Percentiles rank a stretch among this genome's conserved stretches.
Conservation (phyloP, 139 green algal species). For the Spirogloea muscicola region DNA sequence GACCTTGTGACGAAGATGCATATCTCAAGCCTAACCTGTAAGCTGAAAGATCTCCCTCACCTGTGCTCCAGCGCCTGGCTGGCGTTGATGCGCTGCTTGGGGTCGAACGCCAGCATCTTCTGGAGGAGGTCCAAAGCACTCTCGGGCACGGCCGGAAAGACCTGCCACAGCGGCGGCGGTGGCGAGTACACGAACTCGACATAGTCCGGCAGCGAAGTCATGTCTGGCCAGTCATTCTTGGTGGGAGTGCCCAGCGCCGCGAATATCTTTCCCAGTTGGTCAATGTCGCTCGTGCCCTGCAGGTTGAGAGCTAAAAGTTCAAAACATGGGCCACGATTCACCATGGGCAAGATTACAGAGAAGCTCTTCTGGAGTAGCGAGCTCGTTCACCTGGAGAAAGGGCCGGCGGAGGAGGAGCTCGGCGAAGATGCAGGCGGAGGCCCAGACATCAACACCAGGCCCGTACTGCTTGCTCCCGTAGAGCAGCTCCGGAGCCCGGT, state of each 20-base stretch:
- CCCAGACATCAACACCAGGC: conserved; percentile 53
- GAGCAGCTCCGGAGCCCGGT: conserved; percentile 55
- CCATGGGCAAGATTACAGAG: no score
- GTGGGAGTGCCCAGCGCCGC: neutral
- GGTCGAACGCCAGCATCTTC: neutral
- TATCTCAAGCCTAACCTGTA: no score
- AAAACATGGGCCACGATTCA: no score
- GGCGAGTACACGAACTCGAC: neutral
- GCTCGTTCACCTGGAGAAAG: conserved; percentile 41
- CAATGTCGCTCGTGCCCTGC: neutral
- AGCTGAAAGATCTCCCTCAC: no score
- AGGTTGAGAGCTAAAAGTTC: no score
- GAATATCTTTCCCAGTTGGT: neutral
- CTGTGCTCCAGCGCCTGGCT: neutral
- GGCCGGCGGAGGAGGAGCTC: conserved; percentile 46
- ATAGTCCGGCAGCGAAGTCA: neutral
- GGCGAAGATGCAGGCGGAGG: conserved; percentile 52
- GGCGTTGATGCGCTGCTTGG: neutral
- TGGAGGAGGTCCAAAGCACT: neutral
- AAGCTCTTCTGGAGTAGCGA: no score
- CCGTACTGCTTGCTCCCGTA: conserved; percentile 50
- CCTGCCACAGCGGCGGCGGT: neutral
- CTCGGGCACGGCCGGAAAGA: neutral
- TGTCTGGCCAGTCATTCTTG: neutral
- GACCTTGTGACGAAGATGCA: no score